A percentile compares a stretch with the other conserved stretches of the same genome.
Conservation (phyloP, 192 early-diverging fungal species). For the Dimargaris cristalligena region DNA sequence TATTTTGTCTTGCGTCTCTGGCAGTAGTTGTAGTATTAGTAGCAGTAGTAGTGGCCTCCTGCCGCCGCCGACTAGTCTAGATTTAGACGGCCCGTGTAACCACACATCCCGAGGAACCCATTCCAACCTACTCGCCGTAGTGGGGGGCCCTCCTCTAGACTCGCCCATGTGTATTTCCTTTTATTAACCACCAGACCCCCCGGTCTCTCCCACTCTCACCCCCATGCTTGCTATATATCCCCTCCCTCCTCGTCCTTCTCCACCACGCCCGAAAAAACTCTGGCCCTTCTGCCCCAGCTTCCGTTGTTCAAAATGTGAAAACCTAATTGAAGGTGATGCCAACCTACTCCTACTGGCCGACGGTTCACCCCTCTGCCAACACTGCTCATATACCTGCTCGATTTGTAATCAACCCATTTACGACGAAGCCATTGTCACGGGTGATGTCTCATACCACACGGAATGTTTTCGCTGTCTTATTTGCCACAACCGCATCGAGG, state of each 20-base stretch:
- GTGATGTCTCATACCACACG: slow-evolving; percentile 61
- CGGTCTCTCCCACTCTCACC: not conserved
- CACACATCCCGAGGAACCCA: no score
- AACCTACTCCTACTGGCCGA: slow-evolving; percentile 58
- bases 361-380: slow-evolving; percentile 69
- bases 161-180: not conserved
- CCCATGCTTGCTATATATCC: no score
- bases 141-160: not conserved
- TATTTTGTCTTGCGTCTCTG: no score
- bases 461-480: slow-evolving; percentile 64
- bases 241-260: no score
- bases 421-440: slow-evolving; percentile 74
- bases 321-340: slow-evolving; percentile 54
- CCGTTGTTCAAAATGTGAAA: slow-evolving; percentile 55
- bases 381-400: slow-evolving; percentile 62
- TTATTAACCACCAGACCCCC: not conserved
- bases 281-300: slow-evolving; percentile 32
- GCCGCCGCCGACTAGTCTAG: no score
- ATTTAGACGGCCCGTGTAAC: no score
- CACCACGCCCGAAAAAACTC: no score
- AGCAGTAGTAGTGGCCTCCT: no score
- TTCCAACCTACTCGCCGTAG: no score
- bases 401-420: slow-evolving; percentile 54
- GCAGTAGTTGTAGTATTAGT: no score
- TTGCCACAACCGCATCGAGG: slow-evolving; percentile 55